Evolutionary conservation across 2,329 filamentous ascomycete species (phyloP), one percentile per base, ranked within the genome.

Genomic region (Corinectria fuckeliana): DNA sequence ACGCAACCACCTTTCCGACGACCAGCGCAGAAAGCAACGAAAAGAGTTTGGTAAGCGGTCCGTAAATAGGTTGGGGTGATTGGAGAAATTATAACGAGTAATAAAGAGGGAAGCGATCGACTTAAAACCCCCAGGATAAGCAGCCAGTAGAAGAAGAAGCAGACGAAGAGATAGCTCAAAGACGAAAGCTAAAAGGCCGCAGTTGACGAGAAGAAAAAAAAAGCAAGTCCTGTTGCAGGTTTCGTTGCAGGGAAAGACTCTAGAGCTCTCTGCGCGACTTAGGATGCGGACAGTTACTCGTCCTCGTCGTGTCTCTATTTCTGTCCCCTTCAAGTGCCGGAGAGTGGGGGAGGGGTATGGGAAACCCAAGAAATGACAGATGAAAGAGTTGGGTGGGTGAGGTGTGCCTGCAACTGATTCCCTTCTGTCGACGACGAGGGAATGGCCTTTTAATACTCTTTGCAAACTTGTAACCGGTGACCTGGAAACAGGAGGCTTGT

Each of bases 21-120:
- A 57, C 58, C 58, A 61, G 58, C 58, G 54, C 45, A 34, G 42
- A 57, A 39, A 32, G 21, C 21, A 30, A 28, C 30, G 16, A 38
- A 20, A 13, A 36, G 28, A 51, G 28, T 9, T 11, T 21, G 32
- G 30, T n/a, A 25, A 26, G 26, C 14, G 32, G 11, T 10, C 14
- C 11, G 21, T 30, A 23, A 44, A 44, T 26, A 28, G 41, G 23
- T n/a, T 14, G 10, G 23, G 41, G 11, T 8, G 16, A 23, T 20
- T n/a, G 20, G 21, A 23, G 38, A 18, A 18, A 45, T 25, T 45
- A 45, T 45, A 45, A 28, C 25, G 25, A 45, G 25, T 45, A 26
- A 45, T 11, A 16, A 45, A 4, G 42, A n/a, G 25, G 20, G 6
- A 45, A 45, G 23, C 23, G 41, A 45, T n/a, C 9, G 21, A 23